Evolutionary conservation across 495 filamentous ascomycete species (phyloP), one percentile per base, ranked within the genome.

Genomic region (Cenococcum geophilum): DNA sequence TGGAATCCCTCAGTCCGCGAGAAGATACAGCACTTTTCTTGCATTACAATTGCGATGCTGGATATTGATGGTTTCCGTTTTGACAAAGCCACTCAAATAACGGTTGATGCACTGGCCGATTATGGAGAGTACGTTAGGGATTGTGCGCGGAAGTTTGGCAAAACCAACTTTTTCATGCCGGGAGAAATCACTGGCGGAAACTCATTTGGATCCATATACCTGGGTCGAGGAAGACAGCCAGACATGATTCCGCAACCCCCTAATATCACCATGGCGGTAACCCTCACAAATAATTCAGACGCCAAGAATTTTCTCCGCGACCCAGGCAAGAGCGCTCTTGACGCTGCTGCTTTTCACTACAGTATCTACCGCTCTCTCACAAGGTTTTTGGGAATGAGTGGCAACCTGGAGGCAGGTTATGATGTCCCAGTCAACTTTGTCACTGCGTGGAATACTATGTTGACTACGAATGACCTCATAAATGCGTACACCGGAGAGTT

Each of bases 291-390:
- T 78, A 63, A 80, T 68, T 45, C 82, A 77, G 59, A 67, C 70
- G 21, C 76, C 78, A 11, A 65, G 76, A 79, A 76, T 50, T 87
- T 83, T 67, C 67, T 88, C 53, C 85, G 86, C 12, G 78, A 80
- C 10, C 35, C 70, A 25, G 79, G 78, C 14, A 74, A 85, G 40
- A 77, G 76, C 55, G 86, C 83, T 0, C 77, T 88, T 16, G 86
- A 89, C 67, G 83, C 73, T 18, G 82, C 79, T 21, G 85, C 86
- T 21, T 89, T 88, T 60, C 86, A 88, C 70, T 89, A 89, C 66
- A 83, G 84, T 8, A 75, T 84, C 10, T 89, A 89, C 62, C 82
- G 86, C 34, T 80, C 76, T 18, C 74, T 89, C 50, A 85, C 83
- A 12, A 78, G 86, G 2, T 87, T 88, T 54, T 71, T 87, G 37